Percentiles rank a stretch among this genome's conserved stretches.
Conservation (phyloP, 768 basidiomycete species). For the Russula vinacea region DNA sequence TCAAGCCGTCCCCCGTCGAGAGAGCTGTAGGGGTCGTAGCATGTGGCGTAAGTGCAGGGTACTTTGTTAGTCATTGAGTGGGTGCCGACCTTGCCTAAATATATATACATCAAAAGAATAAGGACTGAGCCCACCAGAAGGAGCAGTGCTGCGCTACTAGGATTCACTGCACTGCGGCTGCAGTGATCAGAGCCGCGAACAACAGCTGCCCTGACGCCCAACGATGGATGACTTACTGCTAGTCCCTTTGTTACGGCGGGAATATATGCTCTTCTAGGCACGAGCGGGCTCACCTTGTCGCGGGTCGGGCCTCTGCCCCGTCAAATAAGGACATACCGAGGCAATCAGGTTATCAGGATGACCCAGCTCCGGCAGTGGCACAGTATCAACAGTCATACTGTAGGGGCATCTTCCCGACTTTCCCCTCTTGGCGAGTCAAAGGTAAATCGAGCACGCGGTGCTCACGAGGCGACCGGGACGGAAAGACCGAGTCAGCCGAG, state of each 20-base stretch:
- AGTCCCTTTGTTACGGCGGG: not conserved
- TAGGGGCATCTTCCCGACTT: not conserved
- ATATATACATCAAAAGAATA: constrained; percentile 4
- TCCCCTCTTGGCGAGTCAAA: constrained; percentile 4
- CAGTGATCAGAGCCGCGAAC: not conserved
- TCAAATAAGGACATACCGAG: not conserved
- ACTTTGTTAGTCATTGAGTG: constrained; percentile 2
- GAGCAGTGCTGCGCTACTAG: constrained; percentile 12
- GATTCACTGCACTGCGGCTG: no score
- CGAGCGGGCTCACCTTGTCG: not conserved
- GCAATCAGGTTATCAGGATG: not conserved
- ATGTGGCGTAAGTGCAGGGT: not conserved
- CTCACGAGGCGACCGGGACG: not conserved
- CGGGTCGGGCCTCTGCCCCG: not conserved
- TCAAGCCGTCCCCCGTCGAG: constrained; percentile 4
- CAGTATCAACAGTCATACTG: not conserved
- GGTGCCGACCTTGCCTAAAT: not conserved
- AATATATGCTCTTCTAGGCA: constrained; percentile 4
- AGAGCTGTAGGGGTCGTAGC: constrained; percentile 1
- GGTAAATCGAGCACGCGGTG: constrained; percentile 3
- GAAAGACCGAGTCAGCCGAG: not conserved
- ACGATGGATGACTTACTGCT: constrained; percentile 9
- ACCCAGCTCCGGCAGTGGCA: not conserved
- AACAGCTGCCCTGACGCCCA: constrained; percentile 4
- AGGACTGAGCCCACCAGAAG: constrained; percentile 7